Conservation (phyloP, 2,329 filamentous ascomycete genomes). For the Curvularia sp. region DNA sequence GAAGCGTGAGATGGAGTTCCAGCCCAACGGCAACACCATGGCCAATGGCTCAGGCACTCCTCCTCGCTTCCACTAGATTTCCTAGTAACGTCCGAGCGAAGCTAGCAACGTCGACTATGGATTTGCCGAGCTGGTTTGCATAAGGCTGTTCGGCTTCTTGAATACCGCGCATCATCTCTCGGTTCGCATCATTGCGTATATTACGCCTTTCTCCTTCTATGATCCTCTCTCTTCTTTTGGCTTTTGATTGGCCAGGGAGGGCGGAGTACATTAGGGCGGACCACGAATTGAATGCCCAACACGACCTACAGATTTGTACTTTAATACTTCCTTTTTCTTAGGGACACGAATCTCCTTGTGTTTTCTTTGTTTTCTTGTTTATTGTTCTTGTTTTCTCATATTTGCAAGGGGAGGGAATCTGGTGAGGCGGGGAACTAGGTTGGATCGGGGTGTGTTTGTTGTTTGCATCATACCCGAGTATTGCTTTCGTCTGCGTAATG, state of each 20-base stretch:
- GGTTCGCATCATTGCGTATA: neutral
- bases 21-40: constrained; percentile 31
- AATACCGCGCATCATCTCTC: neutral
- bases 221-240: neutral
- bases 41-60: constrained; percentile 43
- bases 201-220: neutral
- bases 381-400: neutral
- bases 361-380: neutral
- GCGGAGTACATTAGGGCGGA: neutral
- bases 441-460: constrained; percentile 2
- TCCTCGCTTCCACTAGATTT: constrained; percentile 46
- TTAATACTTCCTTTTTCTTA: constrained; percentile 2
- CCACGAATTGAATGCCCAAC: neutral
- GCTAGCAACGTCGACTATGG: neutral
- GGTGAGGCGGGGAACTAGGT: neutral
- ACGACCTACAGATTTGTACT: constrained; percentile 7
- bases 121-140: neutral
- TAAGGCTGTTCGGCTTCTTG: neutral
- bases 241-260: neutral
- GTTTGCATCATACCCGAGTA: constrained; percentile 12
- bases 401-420: neutral
- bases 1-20: constrained; percentile 52
- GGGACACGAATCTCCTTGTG: constrained; percentile 6
- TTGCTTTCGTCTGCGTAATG: constrained; percentile 1
- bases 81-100: constrained; percentile 19